These are phyloP conservation scores for Mrakiaceae sp. DNA, from an alignment of 1,284 basidiomycete genomes.

Conservation along the genomic window DNA sequence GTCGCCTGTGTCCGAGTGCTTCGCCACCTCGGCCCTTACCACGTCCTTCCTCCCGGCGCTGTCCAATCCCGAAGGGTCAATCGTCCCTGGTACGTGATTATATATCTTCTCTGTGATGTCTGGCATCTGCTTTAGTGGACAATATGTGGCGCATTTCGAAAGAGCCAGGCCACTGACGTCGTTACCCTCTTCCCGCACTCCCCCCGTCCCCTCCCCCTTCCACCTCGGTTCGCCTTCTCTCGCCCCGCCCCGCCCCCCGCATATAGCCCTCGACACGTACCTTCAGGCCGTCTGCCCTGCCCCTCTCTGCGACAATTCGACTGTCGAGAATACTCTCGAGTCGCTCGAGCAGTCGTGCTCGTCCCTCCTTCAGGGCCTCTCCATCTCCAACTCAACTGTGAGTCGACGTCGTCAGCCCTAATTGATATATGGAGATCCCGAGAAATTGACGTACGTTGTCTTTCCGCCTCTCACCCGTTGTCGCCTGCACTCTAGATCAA, in stretches of 20 bases:
- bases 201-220: conserved; percentile 22
- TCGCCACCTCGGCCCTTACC: background rate
- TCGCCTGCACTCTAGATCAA: conserved; percentile 20
- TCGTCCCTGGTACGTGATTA: background rate
- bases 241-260: no score
- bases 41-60: background rate
- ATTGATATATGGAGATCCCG: no score
- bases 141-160: no score
- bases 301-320: conserved; percentile 28
- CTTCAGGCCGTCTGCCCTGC: conserved; percentile 26
- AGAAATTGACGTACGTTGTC: background rate
- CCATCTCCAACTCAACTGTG: conserved; percentile 21
- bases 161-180: no score
- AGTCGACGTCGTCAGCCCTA: conserved; percentile 13
- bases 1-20: background rate
- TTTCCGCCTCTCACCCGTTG: conserved; percentile 27
- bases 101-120: background rate
- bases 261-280: conserved; percentile 24
- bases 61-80: no score
- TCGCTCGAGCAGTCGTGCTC: conserved; percentile 26
- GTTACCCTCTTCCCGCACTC: conserved; percentile 19
- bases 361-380: conserved; percentile 20
- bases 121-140: no score
- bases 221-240: no score
- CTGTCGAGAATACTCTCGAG: conserved; percentile 19